Percentiles rank a stretch among this genome's conserved stretches.
These are phyloP conservation scores for Bertia moriformis DNA, from an alignment of 2,329 filamentous ascomycete genomes.

Conservation along the genomic window DNA sequence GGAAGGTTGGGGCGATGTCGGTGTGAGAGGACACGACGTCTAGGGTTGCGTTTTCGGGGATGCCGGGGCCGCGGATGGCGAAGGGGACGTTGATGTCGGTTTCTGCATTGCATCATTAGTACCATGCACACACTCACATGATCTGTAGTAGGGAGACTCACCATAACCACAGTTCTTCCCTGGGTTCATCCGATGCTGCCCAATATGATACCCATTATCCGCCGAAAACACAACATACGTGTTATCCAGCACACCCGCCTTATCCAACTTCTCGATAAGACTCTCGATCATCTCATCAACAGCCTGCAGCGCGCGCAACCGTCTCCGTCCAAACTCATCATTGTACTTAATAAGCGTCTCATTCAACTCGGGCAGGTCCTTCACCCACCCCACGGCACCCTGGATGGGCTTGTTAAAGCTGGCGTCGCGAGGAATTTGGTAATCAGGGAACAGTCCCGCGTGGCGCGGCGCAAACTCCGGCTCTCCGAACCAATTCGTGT, in stretches of 20 bases:
- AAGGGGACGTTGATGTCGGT: constrained; percentile 29
- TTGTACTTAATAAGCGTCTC: constrained; percentile 29
- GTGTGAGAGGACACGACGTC: constrained; percentile 24
- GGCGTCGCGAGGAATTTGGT: not conserved
- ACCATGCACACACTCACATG: not conserved
- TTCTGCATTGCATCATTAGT: constrained; percentile 6
- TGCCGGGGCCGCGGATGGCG: constrained; percentile 24
- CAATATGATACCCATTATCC: constrained; percentile 31
- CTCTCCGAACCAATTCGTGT: not conserved
- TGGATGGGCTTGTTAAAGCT: constrained; percentile 6
- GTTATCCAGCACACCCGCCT: constrained; percentile 13
- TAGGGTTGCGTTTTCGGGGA: constrained; percentile 14
- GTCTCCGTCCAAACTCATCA: constrained; percentile 32
- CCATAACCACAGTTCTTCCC: constrained; percentile 29
- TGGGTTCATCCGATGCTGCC: constrained; percentile 26
- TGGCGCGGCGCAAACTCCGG: not conserved
- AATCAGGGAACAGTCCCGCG: not conserved
- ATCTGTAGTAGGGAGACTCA: constrained; percentile 6
- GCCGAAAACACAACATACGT: constrained; percentile 28
- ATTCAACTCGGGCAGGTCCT: constrained; percentile 24
- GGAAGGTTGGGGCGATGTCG: constrained; percentile 26
- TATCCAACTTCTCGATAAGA: constrained; percentile 23
- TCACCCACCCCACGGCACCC: constrained; percentile 27
- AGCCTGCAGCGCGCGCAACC: constrained; percentile 31
- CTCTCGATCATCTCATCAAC: constrained; percentile 38